A percentile compares a stretch with the other conserved stretches of the same genome.
These are phyloP conservation scores for Coprinellus micaceus DNA, from an alignment of 768 basidiomycete species.

Conservation along the genomic window DNA sequence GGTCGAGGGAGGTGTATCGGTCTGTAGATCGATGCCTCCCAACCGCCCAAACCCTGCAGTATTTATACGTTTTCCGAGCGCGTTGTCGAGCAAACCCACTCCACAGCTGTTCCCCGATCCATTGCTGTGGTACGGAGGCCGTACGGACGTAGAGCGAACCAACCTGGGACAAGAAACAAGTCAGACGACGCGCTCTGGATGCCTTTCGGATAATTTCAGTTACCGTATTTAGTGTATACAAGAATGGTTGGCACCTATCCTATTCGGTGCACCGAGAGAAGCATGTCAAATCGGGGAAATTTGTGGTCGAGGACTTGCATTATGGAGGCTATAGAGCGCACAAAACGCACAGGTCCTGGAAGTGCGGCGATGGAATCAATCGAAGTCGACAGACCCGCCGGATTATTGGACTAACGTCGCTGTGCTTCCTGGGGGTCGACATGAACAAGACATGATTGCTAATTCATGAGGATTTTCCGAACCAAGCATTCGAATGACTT, in stretches of 20 bases:
- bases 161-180: neutral
- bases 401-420: too few relatives aligned
- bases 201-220: neutral
- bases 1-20: neutral
- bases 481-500: too few relatives aligned
- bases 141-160: too few relatives aligned
- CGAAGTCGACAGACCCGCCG: too few relatives aligned
- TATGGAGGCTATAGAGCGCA: neutral
- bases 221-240: neutral
- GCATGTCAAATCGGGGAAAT: neutral
- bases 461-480: too few relatives aligned
- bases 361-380: too few relatives aligned
- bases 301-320: neutral
- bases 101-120: too few relatives aligned
- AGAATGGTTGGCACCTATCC: neutral
- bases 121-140: too few relatives aligned
- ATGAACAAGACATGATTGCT: too few relatives aligned
- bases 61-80: neutral
- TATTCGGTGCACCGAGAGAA: conserved; percentile 2
- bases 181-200: neutral
- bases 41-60: neutral
- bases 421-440: too few relatives aligned
- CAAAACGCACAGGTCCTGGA: too few relatives aligned
- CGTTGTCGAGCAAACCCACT: too few relatives aligned
- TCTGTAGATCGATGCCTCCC: neutral